Base-by-base conservation (phyloP, 2,329 filamentous ascomycete genomes). In the Alternaria incomplexa region DNA sequence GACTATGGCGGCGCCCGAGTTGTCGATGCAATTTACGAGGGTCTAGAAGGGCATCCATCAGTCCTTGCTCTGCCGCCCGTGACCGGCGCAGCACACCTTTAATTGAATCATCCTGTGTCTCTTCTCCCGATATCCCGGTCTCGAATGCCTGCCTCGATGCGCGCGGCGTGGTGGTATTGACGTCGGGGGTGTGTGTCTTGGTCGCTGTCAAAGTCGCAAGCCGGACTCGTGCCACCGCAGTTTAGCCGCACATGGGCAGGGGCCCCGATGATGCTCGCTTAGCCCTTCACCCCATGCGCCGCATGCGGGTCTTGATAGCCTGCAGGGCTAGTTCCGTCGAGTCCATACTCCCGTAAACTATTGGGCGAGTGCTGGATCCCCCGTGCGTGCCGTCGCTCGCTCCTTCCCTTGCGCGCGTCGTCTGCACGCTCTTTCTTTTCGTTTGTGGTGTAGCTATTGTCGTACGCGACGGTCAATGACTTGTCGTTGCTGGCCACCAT, bases 21-120 rank as follows among this genome's bases (percentile, higher is more conserved):
- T 99, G 90, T 99, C 96, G 89, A 99, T 98, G 90, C 96, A 98
- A 84, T 96, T 97, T 76, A 99, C 88, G 89, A 99, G 93, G 80
- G 94, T 92, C 96, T 85, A 81, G 68, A 83, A 65, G 65, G 62
- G 45, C 62, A 47, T 67, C 71, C 93, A 97, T 98, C 67, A 77
- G 77, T 65, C 66, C 53, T 62, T 61, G 60, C 66, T 53, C 62
- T 62, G 62, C 66, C 58, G 61, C 53, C 23, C 13, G 17, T 15
- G 32, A n/a, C 32, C 48, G 44, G 36, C 36, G 25, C 25, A 17
- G 56, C 74, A 58, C 73, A 79, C 77, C 77, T 80, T 80, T 54
- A 80, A 70, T 68, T 80, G 77, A 63, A 80, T 80, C 77, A 80
- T 80, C 32, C 62, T 78, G 71, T 45, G 55, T 58, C 58, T 44